These are phyloP conservation scores for Tephrocybe sp. DNA, from an alignment of 768 basidiomycete genomes.

Conservation along the genomic window DNA sequence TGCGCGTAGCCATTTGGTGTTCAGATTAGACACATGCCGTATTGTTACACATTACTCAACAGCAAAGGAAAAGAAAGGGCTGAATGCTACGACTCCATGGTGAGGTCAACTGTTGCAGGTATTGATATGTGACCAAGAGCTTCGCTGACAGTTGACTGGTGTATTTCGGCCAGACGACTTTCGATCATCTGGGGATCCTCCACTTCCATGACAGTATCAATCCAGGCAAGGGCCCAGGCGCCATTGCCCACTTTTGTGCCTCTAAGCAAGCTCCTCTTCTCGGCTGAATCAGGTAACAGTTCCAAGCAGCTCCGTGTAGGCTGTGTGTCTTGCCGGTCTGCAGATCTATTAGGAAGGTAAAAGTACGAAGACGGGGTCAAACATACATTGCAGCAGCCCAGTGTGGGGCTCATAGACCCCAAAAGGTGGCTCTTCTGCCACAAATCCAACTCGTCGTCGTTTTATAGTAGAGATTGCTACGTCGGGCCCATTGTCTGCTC, in stretches of 20 bases:
- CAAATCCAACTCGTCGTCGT: conserved; percentile 28
- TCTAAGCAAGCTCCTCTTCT: conserved; percentile 53
- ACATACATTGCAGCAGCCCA: conserved; percentile 71
- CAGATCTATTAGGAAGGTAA: conserved; percentile 1
- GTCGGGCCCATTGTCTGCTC: neutral
- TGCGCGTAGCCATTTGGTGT: too few relatives aligned
- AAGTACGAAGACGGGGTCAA: conserved; percentile 1
- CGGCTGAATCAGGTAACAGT: conserved; percentile 43
- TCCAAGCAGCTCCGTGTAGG: conserved; percentile 68
- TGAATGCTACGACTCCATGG: conserved; percentile 2
- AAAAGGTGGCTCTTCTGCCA: conserved; percentile 40
- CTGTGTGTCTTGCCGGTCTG: conserved; percentile 80
- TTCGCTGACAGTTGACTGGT: neutral
- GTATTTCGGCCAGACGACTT: neutral
- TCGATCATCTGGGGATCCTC: conserved; percentile 3
- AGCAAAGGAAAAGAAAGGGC: too few relatives aligned
- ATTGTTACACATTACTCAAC: neutral
- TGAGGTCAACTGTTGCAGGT: conserved; percentile 1
- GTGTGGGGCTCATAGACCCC: conserved; percentile 87
- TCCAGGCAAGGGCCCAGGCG: conserved; percentile 81
- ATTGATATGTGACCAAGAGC: neutral
- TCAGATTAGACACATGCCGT: too few relatives aligned
- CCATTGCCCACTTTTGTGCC: conserved; percentile 76
- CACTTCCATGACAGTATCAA: conserved; percentile 58
- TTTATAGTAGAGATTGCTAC: conserved; percentile 19